Percentiles rank a stretch among this genome's conserved stretches.
Evolutionary conservation across 148 eudicot genomes (phyloP).

Genomic region (Linanthus parryae): DNA sequence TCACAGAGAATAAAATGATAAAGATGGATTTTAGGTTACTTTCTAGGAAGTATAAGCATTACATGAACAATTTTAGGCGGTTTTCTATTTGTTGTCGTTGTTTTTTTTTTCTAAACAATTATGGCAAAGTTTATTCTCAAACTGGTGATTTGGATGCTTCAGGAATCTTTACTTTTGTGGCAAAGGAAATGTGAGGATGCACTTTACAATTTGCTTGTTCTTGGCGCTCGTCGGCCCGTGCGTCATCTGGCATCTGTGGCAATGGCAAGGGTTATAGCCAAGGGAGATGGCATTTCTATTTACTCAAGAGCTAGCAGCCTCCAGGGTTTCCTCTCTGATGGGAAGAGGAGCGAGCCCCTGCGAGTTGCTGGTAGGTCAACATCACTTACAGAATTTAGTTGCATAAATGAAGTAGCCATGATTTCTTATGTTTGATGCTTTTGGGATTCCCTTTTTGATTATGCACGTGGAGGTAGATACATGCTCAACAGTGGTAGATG

Average conservation of each 20-base stretch:
- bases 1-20: too few species aligned
- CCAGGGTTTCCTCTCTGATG: conserved; percentile 94
- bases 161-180: conserved; percentile 75
- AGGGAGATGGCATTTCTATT: conserved; percentile 91
- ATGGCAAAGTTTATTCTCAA: not conserved
- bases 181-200: conserved; percentile 98
- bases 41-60: too few species aligned
- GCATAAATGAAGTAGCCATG: too few species aligned
- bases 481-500: too few species aligned
- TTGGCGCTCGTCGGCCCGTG: conserved; percentile 88
- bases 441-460: too few species aligned
- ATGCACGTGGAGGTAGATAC: too few species aligned
- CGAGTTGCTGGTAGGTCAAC: conserved; percentile 73
- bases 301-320: conserved; percentile 92
- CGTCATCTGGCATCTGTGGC: conserved; percentile 94
- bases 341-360: conserved; percentile 75
- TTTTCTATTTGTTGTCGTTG: too few species aligned
- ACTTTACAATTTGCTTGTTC: conserved; percentile 67
- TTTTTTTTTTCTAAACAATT: too few species aligned
- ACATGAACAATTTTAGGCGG: too few species aligned
- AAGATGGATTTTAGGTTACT: too few species aligned
- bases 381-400: too few species aligned
- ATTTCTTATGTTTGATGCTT: not conserved
- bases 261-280: conserved; percentile 69
- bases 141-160: conserved; percentile 4